These are phyloP conservation scores for Nitzschia sp. DNA, from an alignment of 108 stramenopile genomes.

Conservation along the genomic window DNA sequence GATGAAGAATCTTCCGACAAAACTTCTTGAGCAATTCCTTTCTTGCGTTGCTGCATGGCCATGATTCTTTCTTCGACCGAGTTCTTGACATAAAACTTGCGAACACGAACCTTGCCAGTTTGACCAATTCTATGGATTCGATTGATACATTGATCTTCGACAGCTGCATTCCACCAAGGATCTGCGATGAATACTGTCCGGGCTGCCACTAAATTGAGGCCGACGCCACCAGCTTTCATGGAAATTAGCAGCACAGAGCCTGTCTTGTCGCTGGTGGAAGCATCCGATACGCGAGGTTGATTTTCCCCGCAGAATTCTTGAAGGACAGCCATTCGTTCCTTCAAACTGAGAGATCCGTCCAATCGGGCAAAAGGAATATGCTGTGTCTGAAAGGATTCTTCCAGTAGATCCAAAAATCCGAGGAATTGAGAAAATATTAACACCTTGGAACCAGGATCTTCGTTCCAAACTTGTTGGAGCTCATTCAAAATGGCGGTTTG, in stretches of 20 bases:
- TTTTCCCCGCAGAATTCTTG: conserved; percentile 53
- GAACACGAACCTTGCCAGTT: conserved; percentile 58
- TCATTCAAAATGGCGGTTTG: conserved; percentile 67
- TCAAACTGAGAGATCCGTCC: conserved; percentile 73
- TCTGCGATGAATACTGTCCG: conserved; percentile 75
- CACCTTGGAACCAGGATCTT: conserved; percentile 74
- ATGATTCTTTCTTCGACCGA: conserved; percentile 83
- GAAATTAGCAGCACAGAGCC: conserved; percentile 76
- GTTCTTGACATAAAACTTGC: conserved; percentile 76
- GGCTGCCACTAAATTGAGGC: conserved; percentile 76
- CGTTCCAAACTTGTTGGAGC: conserved; percentile 65
- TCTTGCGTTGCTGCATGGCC: conserved; percentile 69
- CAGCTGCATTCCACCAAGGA: conserved; percentile 85
- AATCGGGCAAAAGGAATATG: conserved; percentile 57
- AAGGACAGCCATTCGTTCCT: conserved; percentile 64
- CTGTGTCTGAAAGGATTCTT: conserved; percentile 32
- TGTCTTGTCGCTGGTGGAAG: conserved; percentile 1
- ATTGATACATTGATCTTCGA: conserved; percentile 77
- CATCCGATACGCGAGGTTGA: background rate
- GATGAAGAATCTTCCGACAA: conserved; percentile 24
- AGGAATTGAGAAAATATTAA: conserved; percentile 83
- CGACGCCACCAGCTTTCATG: conserved; percentile 85
- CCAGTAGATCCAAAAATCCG: conserved; percentile 75
- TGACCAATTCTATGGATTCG: conserved; percentile 88
- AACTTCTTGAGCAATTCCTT: conserved; percentile 67